A percentile compares a stretch with the other conserved stretches of the same genome.
Conservation (phyloP, 805 yeast genomes). For the Candida pseudoglaebosa region DNA sequence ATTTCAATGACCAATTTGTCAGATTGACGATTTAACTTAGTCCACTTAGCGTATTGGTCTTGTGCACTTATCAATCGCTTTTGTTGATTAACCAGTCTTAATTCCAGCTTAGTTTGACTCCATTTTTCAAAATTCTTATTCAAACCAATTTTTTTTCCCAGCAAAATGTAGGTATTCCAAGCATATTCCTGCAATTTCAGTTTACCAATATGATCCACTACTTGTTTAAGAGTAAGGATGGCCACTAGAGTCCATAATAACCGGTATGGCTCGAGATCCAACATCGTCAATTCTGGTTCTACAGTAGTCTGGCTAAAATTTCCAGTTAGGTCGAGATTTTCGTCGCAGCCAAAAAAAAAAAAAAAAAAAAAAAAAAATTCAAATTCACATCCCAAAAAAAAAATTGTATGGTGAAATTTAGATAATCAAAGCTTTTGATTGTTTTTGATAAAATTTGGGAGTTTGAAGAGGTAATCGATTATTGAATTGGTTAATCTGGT, state of each 20-base stretch:
- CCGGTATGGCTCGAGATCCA: slow-evolving; percentile 28
- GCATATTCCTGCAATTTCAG: slow-evolving; percentile 23
- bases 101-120: slow-evolving; percentile 36
- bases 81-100: slow-evolving; percentile 45
- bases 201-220: slow-evolving; percentile 35
- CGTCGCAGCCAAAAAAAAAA: neutral
- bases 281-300: too few species aligned
- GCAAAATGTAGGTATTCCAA: slow-evolving; percentile 36
- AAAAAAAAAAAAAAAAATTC: too few species aligned
- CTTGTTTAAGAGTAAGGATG: slow-evolving; percentile 34
- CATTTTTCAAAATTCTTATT: slow-evolving; percentile 20
- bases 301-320: too few species aligned
- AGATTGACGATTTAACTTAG: slow-evolving; percentile 73
- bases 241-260: slow-evolving; percentile 28
- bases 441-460: neutral
- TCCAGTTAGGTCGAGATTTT: neutral
- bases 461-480: neutral
- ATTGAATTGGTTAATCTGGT: neutral
- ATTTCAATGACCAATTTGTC: slow-evolving; percentile 56
- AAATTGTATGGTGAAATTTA: neutral
- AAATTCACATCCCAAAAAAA: slow-evolving; percentile 1
- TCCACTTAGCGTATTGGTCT: slow-evolving; percentile 95
- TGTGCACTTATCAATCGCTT: slow-evolving; percentile 73
- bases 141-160: slow-evolving; percentile 33
- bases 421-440: neutral